phyloP scores from a whole-genome alignment of 176 grass and related monocot genomes.

The Otatea glauca region DNA sequence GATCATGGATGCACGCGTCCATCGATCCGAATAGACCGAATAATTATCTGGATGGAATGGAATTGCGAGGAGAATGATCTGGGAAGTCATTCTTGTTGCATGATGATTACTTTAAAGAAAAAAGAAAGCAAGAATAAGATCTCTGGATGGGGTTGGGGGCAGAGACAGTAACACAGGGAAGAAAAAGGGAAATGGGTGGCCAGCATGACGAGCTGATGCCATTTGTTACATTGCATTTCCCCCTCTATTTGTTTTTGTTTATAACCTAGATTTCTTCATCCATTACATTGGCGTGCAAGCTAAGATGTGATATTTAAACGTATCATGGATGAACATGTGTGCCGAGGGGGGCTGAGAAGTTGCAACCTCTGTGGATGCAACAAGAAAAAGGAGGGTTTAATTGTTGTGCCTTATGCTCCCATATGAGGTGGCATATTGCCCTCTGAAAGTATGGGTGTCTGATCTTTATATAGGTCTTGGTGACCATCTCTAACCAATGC shows the following conservation, averaged over 20 bases:
- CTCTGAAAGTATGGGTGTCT: neutral
- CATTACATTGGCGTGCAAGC: constrained; percentile 41
- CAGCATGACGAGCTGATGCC: constrained; percentile 31
- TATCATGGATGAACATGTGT: constrained; percentile 31
- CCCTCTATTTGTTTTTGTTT: neutral
- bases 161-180: neutral
- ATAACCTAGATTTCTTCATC: constrained; percentile 27
- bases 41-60: constrained; percentile 24
- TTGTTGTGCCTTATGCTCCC: constrained; percentile 8
- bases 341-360: neutral
- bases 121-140: neutral
- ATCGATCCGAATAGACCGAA: neutral
- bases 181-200: constrained; percentile 6
- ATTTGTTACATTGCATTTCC: neutral
- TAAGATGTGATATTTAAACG: constrained; percentile 19
- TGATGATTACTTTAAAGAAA: neutral
- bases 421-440: constrained; percentile 42
- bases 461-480: constrained; percentile 26
- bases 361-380: constrained; percentile 23
- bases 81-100: constrained; percentile 21
- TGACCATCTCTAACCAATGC: constrained; percentile 30
- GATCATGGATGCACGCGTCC: constrained; percentile 6
- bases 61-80: neutral
- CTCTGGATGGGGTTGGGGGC: neutral
- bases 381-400: neutral